Evolutionary conservation across 176 grass and related monocot species (phyloP).

Genomic region (Musa itinerans): DNA sequence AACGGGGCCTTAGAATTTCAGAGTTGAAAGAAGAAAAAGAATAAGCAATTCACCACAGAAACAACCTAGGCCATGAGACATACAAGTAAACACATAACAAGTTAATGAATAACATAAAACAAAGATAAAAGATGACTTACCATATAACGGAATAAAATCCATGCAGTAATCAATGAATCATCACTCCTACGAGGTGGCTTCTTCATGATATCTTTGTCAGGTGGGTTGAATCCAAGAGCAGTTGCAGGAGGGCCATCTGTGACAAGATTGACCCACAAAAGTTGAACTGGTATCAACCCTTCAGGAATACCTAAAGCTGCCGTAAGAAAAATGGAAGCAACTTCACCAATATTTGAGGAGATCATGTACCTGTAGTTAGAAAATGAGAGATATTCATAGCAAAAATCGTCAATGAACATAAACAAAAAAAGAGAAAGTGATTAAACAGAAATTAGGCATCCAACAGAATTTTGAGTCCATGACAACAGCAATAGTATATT

Average conservation of each 20-base stretch:
- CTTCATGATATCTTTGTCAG: conserved; percentile 97
- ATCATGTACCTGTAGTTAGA: conserved; percentile 76
- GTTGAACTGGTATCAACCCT: conserved; percentile 92
- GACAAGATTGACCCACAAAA: conserved; percentile 96
- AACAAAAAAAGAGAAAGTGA: not conserved
- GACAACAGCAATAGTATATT: too few species aligned
- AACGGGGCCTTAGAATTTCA: too few species aligned
- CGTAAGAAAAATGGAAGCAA: conserved; percentile 88
- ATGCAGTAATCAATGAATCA: conserved; percentile 83
- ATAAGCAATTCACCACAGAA: too few species aligned
- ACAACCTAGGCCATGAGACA: not conserved
- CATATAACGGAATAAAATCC: conserved; percentile 93
- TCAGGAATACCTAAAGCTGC: conserved; percentile 93
- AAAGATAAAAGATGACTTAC: conserved; percentile 26
- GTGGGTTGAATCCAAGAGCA: conserved; percentile 89
- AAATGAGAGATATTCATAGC: conserved; percentile 5
- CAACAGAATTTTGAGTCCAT: not conserved
- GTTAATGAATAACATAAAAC: not conserved
- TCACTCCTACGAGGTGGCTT: conserved; percentile 77
- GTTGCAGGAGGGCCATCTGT: conserved; percentile 89
- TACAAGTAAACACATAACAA: not conserved
- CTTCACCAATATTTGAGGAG: conserved; percentile 96
- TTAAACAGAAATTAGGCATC: not conserved
- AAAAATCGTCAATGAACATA: not conserved
- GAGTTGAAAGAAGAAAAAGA: not conserved